phyloP scores from a whole-genome alignment of 164 flowering plant species.

The Brasenia schreberi region DNA sequence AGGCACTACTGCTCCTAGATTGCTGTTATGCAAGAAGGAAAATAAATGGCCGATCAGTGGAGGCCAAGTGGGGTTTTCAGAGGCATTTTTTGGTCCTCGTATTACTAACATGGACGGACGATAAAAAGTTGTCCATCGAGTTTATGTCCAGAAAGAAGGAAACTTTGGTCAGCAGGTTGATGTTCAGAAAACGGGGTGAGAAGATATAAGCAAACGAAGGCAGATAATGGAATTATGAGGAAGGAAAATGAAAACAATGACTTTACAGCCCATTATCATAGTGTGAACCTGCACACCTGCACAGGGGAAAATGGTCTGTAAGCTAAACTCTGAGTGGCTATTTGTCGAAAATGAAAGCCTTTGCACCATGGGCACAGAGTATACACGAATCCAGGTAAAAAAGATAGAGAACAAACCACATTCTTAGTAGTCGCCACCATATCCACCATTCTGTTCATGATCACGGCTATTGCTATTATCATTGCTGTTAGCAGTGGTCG shows the following conservation, averaged over 20 bases:
- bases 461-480: slow-evolving; percentile 7
- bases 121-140: no score
- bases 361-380: slow-evolving; percentile 3
- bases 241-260: not conserved
- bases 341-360: not conserved
- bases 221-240: not conserved
- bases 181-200: not conserved
- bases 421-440: slow-evolving; percentile 7
- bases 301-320: slow-evolving; percentile 38
- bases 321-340: slow-evolving; percentile 16
- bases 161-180: no score
- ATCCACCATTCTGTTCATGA: slow-evolving; percentile 14
- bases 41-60: not conserved
- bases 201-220: not conserved
- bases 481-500: slow-evolving; percentile 6
- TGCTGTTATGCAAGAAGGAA: not conserved
- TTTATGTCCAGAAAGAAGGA: no score
- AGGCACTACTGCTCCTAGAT: not conserved
- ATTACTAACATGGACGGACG: no score
- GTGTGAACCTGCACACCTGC: slow-evolving; percentile 45
- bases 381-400: not conserved
- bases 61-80: not conserved
- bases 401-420: slow-evolving; percentile 23
- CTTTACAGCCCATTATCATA: slow-evolving; percentile 13
- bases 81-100: no score